Conservation (phyloP, 192 early-diverging fungal genomes). For the Paraglomus brasilianum region DNA sequence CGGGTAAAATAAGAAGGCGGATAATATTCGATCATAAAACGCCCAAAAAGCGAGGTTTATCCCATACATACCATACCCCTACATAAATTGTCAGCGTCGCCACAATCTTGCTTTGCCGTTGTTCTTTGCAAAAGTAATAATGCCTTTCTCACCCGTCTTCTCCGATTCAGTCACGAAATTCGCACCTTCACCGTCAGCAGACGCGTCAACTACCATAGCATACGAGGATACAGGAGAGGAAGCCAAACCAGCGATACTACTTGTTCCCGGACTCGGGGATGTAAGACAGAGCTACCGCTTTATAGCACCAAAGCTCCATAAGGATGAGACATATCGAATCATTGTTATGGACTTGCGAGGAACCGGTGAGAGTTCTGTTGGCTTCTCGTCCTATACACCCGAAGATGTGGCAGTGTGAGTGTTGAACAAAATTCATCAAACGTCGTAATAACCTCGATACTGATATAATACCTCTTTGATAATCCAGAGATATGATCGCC, state of each 20-base stretch:
- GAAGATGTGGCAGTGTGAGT: constrained; percentile 6
- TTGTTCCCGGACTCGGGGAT: constrained; percentile 5
- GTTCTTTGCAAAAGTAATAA: too few species aligned
- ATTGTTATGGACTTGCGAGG: constrained; percentile 10
- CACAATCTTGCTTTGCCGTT: too few species aligned
- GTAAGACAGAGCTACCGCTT: constrained; percentile 2
- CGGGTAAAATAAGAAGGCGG: too few species aligned
- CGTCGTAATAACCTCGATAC: too few species aligned
- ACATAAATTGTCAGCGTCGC: too few species aligned
- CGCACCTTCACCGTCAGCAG: background rate
- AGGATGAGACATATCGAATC: background rate
- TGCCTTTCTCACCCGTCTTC: background rate
- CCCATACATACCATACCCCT: too few species aligned
- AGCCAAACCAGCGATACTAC: background rate
- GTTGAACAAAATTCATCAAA: background rate
- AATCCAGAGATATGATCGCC: background rate
- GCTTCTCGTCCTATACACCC: background rate
- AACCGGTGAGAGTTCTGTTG: background rate
- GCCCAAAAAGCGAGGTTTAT: too few species aligned
- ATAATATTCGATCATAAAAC: too few species aligned
- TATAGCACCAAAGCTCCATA: background rate
- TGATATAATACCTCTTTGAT: background rate
- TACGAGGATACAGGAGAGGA: background rate
- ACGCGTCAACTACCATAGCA: background rate
- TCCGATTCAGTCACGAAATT: background rate